These are phyloP conservation scores for Trichoderma sp. DNA, from an alignment of 2,329 filamentous ascomycete species.

Conservation along the genomic window DNA sequence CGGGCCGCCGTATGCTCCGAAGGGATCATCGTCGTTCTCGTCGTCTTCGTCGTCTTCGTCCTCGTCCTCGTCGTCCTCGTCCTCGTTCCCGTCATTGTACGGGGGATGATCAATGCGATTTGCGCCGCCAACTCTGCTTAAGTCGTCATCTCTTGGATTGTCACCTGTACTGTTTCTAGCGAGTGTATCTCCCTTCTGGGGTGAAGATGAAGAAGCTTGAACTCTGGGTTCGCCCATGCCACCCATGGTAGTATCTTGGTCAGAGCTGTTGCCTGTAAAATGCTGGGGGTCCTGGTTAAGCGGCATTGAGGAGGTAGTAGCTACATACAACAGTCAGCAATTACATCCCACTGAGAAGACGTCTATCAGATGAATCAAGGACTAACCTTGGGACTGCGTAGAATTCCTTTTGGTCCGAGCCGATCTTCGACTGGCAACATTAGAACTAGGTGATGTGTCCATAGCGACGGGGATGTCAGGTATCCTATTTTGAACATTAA, in stretches of 20 bases:
- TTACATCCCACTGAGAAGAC: background rate
- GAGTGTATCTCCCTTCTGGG: constrained; percentile 5
- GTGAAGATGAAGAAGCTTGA: constrained; percentile 32
- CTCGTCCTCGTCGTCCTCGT: constrained; percentile 47
- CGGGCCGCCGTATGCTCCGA: constrained; percentile 69
- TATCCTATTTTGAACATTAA: constrained; percentile 10
- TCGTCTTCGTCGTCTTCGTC: constrained; percentile 56
- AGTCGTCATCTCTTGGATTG: constrained; percentile 5
- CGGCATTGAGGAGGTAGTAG: constrained; percentile 1
- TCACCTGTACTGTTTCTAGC: background rate
- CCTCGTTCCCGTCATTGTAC: constrained; percentile 39
- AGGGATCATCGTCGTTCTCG: constrained; percentile 64
- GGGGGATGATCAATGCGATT: constrained; percentile 18
- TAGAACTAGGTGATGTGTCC: constrained; percentile 6
- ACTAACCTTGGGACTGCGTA: constrained; percentile 49
- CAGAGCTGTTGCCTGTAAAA: background rate
- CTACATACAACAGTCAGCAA: background rate
- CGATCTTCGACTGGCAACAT: constrained; percentile 71
- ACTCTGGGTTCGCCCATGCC: constrained; percentile 14
- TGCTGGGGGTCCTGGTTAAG: background rate
- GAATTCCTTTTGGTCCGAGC: constrained; percentile 69
- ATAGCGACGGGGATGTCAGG: constrained; percentile 13
- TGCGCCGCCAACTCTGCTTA: constrained; percentile 28
- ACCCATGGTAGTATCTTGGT: constrained; percentile 23
- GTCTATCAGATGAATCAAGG: background rate